Evolutionary conservation across 2,329 filamentous ascomycete genomes (phyloP), one percentile per base, ranked within the genome.

Genomic region (Botryosphaeria dothidea): DNA sequence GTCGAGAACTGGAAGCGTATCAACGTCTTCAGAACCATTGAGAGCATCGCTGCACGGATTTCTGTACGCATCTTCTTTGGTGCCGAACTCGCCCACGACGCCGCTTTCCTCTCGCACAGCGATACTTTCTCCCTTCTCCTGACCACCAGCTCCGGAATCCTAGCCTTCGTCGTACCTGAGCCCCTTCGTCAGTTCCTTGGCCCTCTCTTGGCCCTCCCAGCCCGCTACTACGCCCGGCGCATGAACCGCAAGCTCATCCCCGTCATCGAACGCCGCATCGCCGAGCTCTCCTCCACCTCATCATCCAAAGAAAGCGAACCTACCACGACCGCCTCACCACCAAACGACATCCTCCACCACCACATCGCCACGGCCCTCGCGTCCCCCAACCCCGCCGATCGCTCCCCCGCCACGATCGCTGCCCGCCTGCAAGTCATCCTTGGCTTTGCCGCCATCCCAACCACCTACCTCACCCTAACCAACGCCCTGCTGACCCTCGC

Each of bases 381-480:
- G 13, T 54, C 54, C 38, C 7, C 51, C 29, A 13, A 11, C 3
- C 15, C 38, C 1, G 29, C 21, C 43, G 62, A 58, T 45, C 25
- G 41, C 52, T 27, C 34, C 17, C 38, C 62, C 52, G n/a, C 27
- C 31, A 17, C 45, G 21, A 65, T 65, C 23, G 43, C 51, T 29
- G 54, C 62, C 29, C 62, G 64, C 48, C 57, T 64, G 52, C 27
- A 41, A 11, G 45, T 71, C 8, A 38, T 68, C 8, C 58, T 72
- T 21, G 71, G 71, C 61, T 67, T 70, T 41, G 69, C 68, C 25
- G 71, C 71, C 21, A 70, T 72, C 11, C 71, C 72, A 36, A 72
- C 70, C 3, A 69, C 34, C 8, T 43, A 27, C 23, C 36, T 52
- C 17, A 43, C 60, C 21, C 31, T 62, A 13, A 29, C 46, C 46